Conservation (phyloP, 2,329 filamentous ascomycete genomes). For the Colletotrichum spaethianum region DNA sequence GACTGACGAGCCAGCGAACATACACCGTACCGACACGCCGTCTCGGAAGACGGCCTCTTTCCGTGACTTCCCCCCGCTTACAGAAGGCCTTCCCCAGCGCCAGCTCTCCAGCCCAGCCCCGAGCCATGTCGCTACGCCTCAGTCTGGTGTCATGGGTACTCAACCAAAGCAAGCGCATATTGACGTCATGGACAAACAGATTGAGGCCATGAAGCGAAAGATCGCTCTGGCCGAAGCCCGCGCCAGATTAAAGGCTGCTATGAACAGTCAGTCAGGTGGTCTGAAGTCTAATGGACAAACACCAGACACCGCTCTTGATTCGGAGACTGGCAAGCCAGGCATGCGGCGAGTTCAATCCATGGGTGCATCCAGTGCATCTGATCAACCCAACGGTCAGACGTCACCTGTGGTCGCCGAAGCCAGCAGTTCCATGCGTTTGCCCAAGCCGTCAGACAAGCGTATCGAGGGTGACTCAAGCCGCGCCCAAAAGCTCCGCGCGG, state of each 20-base stretch:
- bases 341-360: slow-evolving; percentile 42
- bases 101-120: slow-evolving; percentile 58
- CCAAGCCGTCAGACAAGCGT: slow-evolving; percentile 45
- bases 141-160: slow-evolving; percentile 51
- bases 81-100: slow-evolving; percentile 56
- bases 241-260: slow-evolving; percentile 57
- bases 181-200: slow-evolving; percentile 68
- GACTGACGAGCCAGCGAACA: slow-evolving; percentile 56
- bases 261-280: slow-evolving; percentile 25
- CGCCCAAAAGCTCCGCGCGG: slow-evolving; percentile 51
- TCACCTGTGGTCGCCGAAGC: slow-evolving; percentile 45
- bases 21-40: slow-evolving; percentile 49
- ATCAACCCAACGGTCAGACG: slow-evolving; percentile 43
- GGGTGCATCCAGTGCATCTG: slow-evolving; percentile 40
- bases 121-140: slow-evolving; percentile 53
- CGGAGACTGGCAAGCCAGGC: slow-evolving; percentile 38
- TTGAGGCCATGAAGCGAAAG: slow-evolving; percentile 71
- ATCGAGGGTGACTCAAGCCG: slow-evolving; percentile 33
- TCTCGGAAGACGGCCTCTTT: slow-evolving; percentile 55
- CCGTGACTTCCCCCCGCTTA: slow-evolving; percentile 61
- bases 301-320: slow-evolving; percentile 30
- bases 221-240: slow-evolving; percentile 73
- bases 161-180: slow-evolving; percentile 57
- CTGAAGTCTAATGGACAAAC: slow-evolving; percentile 33
- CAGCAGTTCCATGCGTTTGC: slow-evolving; percentile 44